Evolutionary conservation across 192 early-diverging fungal species (phyloP), one percentile per base, ranked within the genome.

Genomic region (Mortierella claussenii): DNA sequence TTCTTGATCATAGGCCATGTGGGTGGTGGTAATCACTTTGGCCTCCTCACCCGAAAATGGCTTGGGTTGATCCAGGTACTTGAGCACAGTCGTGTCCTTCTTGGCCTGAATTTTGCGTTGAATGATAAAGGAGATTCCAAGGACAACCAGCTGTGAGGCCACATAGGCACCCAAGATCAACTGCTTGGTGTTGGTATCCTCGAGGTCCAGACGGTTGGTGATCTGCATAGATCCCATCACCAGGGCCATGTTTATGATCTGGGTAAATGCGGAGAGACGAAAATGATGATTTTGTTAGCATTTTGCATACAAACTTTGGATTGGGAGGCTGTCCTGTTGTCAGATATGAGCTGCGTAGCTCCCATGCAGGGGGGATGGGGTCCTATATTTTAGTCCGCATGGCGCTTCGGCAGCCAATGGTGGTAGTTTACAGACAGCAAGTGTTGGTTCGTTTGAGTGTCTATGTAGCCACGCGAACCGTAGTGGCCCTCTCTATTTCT

Each of bases 41-140:
- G 53, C 49, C 37, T 76, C 49, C 58, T 69, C 76, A 11, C 79
- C 55, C 1, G 73, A 65, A 28, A 84, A 58, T 26, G 84, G 82
- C 68, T 81, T 86, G 59, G 90, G 81, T 34, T 90, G 82, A 46
- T 96, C 93, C 23, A 90, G 85, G 81, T 95, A 96, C 61, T 89
- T 82, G 34, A 98, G 82, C 9, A 83, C 63, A n/a, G 93, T 94
- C 33, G 84, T 83, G 71, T 98, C 96, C 89, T 96, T 96, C 76
- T 90, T 93, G 46, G 65, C 65, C 51, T 78, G 69, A 42, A 95
- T 86, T 54, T 75, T 55, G 43, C 33, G 47, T 28, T 83, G 61
- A n/a, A 84, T 28, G 20, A 73, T 49, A 60, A 65, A 85, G 20
- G 65, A 75, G 21, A 86, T 46, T 0, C 69, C 70, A 24, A 92